A percentile compares a stretch with the other conserved stretches of the same genome.
phyloP scores from a whole-genome alignment of 257 asterid species.

The Coffea canephora region DNA sequence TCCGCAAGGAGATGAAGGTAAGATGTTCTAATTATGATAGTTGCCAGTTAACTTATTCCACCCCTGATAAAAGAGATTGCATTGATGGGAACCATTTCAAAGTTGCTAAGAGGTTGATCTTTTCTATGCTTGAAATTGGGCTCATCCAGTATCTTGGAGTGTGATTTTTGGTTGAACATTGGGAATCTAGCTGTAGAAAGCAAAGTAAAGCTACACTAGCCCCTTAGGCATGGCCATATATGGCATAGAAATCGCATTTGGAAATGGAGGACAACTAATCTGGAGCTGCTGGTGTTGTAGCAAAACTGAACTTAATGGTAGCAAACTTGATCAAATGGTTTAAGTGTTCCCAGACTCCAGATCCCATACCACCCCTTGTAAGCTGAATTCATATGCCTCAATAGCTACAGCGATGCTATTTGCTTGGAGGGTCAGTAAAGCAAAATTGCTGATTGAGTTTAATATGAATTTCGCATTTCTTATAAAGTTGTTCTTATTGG shows the following conservation, averaged over 20 bases:
- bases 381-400: too few species aligned
- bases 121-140: background rate
- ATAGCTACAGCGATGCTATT: too few species aligned
- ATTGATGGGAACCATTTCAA: background rate
- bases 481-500: background rate
- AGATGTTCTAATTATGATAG: background rate
- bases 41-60: background rate
- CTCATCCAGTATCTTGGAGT: background rate
- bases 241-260: too few species aligned
- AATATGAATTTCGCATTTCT: background rate
- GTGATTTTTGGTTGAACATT: background rate
- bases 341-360: too few species aligned
- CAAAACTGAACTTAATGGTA: too few species aligned
- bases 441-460: too few species aligned
- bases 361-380: too few species aligned
- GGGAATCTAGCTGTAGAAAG: background rate
- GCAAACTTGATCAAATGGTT: too few species aligned
- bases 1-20: constrained; percentile 98
- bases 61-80: background rate
- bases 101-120: background rate
- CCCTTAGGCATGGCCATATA: too few species aligned
- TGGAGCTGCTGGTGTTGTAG: too few species aligned
- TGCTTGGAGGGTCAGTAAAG: background rate
- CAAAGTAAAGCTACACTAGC: background rate
- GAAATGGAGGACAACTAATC: too few species aligned